Evolutionary conservation across 1,284 basidiomycete species (phyloP), one percentile per base, ranked within the genome.

Genomic region (Trichosporon asahii): DNA sequence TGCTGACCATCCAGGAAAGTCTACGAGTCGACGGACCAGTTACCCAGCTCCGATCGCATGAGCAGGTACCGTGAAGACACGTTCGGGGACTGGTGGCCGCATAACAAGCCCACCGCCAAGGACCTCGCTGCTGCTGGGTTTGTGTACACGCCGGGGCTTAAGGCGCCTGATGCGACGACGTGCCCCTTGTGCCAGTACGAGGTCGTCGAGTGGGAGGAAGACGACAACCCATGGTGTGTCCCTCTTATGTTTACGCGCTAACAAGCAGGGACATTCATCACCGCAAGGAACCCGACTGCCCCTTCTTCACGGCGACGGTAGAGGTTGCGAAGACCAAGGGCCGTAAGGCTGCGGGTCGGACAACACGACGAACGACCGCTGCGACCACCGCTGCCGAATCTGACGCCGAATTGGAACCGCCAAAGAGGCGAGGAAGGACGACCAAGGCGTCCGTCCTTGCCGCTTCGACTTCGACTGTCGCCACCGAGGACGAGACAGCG

Each of bases 111-210:
- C 5, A 88, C 85, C 23, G 90, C 90, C 3, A 87, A 87, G 76
- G 90, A 89, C 82, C 89, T 95, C 86, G 90, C 93, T 0, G 88
- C 88, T 74, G 92, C 92, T 1, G 93, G 93, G 3, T 94, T 94
- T 76, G 86, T 92, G 0, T 92, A 87, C 76, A 89, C 88, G 1
- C 90, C 92, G 0, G 79, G 84, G 12, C 76, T 84, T 3, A 88
- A 87, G 2, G 90, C 91, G 70, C 72, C 75, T 29, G 93, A 95
- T 78, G 88, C 88, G 0, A 91, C 88, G 0, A 88, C 88, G 0
- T 95, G 93, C 79, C 85, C 93, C 2, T 91, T 93, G 75, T 95
- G 93, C 79, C 85, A 88, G 61, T 85, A 90, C 46, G 86, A 88
- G 3, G 86, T 94, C 2, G 88, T 88, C 69, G 91, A 90, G 5